These are phyloP conservation scores for Saturnispora zaruensis DNA, from an alignment of 805 yeast genomes.

Conservation along the genomic window DNA sequence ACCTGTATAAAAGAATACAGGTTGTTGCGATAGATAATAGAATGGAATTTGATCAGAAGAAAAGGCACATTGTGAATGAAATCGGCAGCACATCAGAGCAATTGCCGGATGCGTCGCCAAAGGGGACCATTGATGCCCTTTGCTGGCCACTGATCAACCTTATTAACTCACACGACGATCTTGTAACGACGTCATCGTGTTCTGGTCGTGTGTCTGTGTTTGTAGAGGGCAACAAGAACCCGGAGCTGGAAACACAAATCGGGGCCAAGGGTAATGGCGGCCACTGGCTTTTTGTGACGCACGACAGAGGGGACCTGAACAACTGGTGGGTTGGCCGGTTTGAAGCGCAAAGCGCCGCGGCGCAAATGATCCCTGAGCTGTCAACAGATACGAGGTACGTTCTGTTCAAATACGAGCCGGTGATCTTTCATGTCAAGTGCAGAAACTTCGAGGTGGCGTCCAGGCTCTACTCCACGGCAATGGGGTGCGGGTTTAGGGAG, in stretches of 20 bases:
- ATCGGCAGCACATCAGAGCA: constrained; percentile 36
- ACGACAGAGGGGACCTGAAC: constrained; percentile 40
- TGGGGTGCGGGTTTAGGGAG: constrained; percentile 82
- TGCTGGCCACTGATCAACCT: constrained; percentile 65
- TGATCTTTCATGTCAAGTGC: constrained; percentile 78
- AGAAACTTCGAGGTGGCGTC: constrained; percentile 51
- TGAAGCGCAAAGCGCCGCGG: background rate
- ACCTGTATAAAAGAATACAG: too few species aligned
- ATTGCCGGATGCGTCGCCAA: constrained; percentile 68
- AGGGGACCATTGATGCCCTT: constrained; percentile 71
- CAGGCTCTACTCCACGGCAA: constrained; percentile 57
- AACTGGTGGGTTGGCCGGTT: constrained; percentile 38
- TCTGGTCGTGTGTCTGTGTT: constrained; percentile 82
- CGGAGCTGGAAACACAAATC: constrained; percentile 28
- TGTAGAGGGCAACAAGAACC: constrained; percentile 58
- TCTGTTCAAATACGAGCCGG: constrained; percentile 75
- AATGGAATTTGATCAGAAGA: constrained; percentile 63
- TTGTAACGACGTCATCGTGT: constrained; percentile 85
- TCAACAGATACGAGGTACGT: constrained; percentile 40
- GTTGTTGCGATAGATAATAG: too few species aligned
- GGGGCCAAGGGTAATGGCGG: constrained; percentile 88
- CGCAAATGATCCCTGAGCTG: background rate
- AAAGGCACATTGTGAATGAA: constrained; percentile 42
- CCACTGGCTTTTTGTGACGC: constrained; percentile 74
- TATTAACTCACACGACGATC: constrained; percentile 52